Conservation (phyloP, 148 eudicot genomes). For the Rhododendron williamsianum region DNA sequence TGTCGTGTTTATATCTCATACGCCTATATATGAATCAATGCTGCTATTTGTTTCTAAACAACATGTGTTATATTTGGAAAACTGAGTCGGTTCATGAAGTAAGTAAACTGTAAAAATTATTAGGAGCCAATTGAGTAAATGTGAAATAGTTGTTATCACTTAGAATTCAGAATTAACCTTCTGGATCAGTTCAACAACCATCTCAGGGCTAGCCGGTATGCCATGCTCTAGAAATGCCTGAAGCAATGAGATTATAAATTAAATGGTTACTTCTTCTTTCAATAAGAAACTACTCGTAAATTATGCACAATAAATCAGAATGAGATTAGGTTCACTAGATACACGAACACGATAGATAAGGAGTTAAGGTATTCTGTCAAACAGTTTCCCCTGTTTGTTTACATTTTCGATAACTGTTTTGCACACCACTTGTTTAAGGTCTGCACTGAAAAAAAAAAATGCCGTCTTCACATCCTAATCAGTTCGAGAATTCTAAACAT, state of each 20-base stretch:
- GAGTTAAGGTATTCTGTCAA: background rate
- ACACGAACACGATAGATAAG: background rate
- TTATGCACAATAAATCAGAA: background rate
- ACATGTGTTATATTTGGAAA: background rate
- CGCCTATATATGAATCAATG: background rate
- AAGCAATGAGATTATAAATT: conserved; percentile 8
- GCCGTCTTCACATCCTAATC: too few relatives aligned
- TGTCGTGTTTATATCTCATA: conserved; percentile 11
- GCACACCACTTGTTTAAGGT: too few relatives aligned
- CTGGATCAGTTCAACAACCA: conserved; percentile 58
- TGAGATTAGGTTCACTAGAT: background rate
- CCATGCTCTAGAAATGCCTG: conserved; percentile 89
- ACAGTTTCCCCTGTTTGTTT: too few relatives aligned
- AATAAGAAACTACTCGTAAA: background rate
- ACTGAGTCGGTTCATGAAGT: background rate
- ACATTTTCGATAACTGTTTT: too few relatives aligned
- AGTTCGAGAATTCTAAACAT: background rate
- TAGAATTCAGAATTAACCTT: conserved; percentile 32
- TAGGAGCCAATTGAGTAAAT: background rate
- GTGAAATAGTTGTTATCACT: too few relatives aligned
- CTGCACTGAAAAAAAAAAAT: too few relatives aligned
- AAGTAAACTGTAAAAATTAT: background rate
- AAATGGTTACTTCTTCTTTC: background rate
- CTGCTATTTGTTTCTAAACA: background rate
- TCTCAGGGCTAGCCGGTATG: conserved; percentile 74